These are phyloP conservation scores for Gloeopeniophorella convolvens DNA, from an alignment of 768 basidiomycete genomes.

Conservation along the genomic window DNA sequence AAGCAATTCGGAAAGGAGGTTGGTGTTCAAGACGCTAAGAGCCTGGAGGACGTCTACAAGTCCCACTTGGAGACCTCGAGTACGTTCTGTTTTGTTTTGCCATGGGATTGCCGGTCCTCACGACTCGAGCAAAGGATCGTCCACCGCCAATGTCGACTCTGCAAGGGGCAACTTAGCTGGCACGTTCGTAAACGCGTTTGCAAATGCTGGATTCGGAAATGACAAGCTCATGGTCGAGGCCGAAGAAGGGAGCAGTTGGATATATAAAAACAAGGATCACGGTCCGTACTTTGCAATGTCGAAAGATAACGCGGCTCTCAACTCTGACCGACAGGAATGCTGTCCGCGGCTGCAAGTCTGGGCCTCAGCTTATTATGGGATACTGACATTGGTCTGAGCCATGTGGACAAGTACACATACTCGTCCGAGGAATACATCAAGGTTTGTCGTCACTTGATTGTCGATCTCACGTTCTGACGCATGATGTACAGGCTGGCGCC, in stretches of 20 bases:
- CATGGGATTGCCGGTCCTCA: not conserved
- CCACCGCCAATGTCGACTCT: slow-evolving; percentile 79
- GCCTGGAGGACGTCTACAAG: slow-evolving; percentile 96
- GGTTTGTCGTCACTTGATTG: slow-evolving; percentile 29
- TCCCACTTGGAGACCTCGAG: slow-evolving; percentile 88
- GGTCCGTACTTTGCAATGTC: slow-evolving; percentile 40
- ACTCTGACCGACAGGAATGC: slow-evolving; percentile 65
- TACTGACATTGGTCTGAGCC: slow-evolving; percentile 86
- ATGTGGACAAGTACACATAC: slow-evolving; percentile 97
- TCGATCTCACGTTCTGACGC: not conserved
- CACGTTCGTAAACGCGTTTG: slow-evolving; percentile 98
- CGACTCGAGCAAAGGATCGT: slow-evolving; percentile 39
- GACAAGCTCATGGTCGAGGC: slow-evolving; percentile 98
- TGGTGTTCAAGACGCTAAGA: slow-evolving; percentile 83
- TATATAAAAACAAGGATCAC: slow-evolving; percentile 99
- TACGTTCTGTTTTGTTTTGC: slow-evolving; percentile 29
- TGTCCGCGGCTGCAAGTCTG: slow-evolving; percentile 91
- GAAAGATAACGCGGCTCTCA: not conserved
- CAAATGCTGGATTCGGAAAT: slow-evolving; percentile 97
- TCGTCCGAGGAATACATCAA: slow-evolving; percentile 96
- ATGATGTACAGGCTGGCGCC: slow-evolving; percentile 63
- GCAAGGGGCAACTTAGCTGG: slow-evolving; percentile 92
- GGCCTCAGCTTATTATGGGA: slow-evolving; percentile 95
- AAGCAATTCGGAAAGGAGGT: slow-evolving; percentile 90
- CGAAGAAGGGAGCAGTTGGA: slow-evolving; percentile 95